Conservation (phyloP, 2,329 filamentous ascomycete species). For the Fusarium sarcochroum region DNA sequence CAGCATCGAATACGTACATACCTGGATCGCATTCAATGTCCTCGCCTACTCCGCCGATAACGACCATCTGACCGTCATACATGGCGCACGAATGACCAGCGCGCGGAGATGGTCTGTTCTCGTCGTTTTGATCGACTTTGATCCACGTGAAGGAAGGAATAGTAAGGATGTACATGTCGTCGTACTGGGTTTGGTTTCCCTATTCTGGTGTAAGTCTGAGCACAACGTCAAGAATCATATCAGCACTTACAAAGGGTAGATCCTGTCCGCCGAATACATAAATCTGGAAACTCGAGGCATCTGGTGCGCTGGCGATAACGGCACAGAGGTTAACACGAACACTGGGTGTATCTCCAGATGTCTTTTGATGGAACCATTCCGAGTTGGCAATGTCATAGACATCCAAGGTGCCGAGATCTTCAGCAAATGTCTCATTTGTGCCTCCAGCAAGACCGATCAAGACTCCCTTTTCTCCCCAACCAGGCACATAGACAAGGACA, state of each 20-base stretch:
- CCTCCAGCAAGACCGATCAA: constrained; percentile 81
- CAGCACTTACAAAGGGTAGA: constrained; percentile 68
- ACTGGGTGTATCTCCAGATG: constrained; percentile 66
- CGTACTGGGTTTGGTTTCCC: constrained; percentile 69
- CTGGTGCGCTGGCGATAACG: constrained; percentile 73
- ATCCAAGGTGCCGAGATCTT: constrained; percentile 69
- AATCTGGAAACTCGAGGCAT: constrained; percentile 81
- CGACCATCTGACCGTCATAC: constrained; percentile 71
- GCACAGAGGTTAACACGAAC: constrained; percentile 72
- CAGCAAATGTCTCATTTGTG: constrained; percentile 76
- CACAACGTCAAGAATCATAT: background rate
- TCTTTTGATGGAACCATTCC: constrained; percentile 72
- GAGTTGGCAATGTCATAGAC: constrained; percentile 75
- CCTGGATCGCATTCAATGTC: constrained; percentile 65
- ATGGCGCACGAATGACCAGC: constrained; percentile 70
- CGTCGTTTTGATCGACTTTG: constrained; percentile 63
- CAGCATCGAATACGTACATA: constrained; percentile 81
- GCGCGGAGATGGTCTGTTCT: constrained; percentile 67
- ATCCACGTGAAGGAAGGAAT: constrained; percentile 76
- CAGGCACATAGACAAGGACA: constrained; percentile 79
- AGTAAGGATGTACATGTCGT: constrained; percentile 74
- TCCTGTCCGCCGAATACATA: constrained; percentile 86
- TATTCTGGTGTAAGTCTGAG: constrained; percentile 38
- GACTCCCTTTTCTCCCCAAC: constrained; percentile 79
- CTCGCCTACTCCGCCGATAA: constrained; percentile 72